Percentiles rank a stretch among this genome's conserved stretches.
phyloP scores from a whole-genome alignment of 2,329 filamentous ascomycete species.

The Cryphonectria carpinicola region DNA sequence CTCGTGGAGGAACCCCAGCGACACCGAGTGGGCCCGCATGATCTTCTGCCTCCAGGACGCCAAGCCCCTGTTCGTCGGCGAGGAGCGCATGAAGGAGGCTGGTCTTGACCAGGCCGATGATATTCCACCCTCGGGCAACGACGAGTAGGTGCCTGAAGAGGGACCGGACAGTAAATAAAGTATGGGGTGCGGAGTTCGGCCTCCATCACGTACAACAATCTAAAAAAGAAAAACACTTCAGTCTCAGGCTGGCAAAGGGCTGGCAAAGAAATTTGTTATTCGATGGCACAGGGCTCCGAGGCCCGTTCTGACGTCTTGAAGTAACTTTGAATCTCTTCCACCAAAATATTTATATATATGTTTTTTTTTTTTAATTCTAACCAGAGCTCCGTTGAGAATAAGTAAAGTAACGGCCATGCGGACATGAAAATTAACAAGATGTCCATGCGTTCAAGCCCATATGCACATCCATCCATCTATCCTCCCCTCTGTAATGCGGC shows the following conservation, averaged over 20 bases:
- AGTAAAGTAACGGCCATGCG: constrained; percentile 24
- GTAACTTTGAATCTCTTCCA: constrained; percentile 2
- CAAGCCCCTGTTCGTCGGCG: constrained; percentile 35
- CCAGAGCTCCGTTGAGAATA: constrained; percentile 16
- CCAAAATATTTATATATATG: too few species aligned
- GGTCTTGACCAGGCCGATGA: constrained; percentile 13
- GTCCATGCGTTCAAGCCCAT: constrained; percentile 16
- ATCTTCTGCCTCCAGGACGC: constrained; percentile 33
- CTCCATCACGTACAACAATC: neutral
- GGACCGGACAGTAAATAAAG: neutral
- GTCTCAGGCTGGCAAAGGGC: neutral
- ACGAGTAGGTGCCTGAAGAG: neutral
- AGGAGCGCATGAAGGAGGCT: constrained; percentile 35
- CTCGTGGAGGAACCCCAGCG: constrained; percentile 44
- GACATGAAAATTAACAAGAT: constrained; percentile 28
- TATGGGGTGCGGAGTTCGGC: neutral
- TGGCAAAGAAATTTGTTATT: constrained; percentile 23
- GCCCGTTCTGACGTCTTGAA: constrained; percentile 16
- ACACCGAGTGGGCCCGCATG: constrained; percentile 48
- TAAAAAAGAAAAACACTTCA: too few species aligned
- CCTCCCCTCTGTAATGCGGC: constrained; percentile 2
- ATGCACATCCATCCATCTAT: constrained; percentile 19
- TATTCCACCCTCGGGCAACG: constrained; percentile 25
- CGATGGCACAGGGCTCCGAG: constrained; percentile 15
- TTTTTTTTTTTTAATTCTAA: constrained; percentile 15